Base-by-base conservation (phyloP, 305 asterid genomes). In the Solanum chacoense region DNA sequence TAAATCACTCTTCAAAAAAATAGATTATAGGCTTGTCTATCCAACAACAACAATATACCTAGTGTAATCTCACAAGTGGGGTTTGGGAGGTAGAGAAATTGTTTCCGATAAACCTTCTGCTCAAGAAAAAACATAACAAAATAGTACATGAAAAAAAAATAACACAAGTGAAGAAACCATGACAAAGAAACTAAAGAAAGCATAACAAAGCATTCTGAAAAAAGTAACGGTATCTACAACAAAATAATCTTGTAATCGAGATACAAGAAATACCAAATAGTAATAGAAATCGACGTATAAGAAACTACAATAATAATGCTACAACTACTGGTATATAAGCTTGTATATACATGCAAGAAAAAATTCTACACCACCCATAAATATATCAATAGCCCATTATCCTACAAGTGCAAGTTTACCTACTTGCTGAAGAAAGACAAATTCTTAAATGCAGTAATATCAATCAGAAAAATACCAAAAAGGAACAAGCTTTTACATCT, bases 351-450 rank as follows among this genome's bases (percentile, higher is more conserved):
- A 73, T 16, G 7, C 37, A 73, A 31, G 38, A 73, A 73, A 73
- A 73, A 14, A 3, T 73, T 29, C 78, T 73, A 16, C 67, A 81
- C 86, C 22, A 42, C 24, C n/a, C 67, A 81, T 14, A 73, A 45
- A n/a, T 3, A 36, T 35, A 50, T 24, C 73, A 88, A 36, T 28
- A 22, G 16, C 13, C 34, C 8, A 37, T 31, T 50, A 32, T 11
- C 16, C 31, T 6, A 5, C 31, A 29, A 50, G 13, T 12, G 67
- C 67, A 85, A 50, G 65, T 50, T 86, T 32, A 85, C 90, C 67
- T 85, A 35, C 90, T 91, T 2, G 93, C 92, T 11, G 89, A 91
- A 87, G 85, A 91, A 42, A 89, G 55, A 28, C 91, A 92, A 37
- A 85, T 14, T 31, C 37, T 73, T 16, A 73, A 73, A 6, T 14